Evolutionary conservation across 2,329 filamentous ascomycete species (phyloP).

Genomic region (Dactylellina haptotyla): DNA sequence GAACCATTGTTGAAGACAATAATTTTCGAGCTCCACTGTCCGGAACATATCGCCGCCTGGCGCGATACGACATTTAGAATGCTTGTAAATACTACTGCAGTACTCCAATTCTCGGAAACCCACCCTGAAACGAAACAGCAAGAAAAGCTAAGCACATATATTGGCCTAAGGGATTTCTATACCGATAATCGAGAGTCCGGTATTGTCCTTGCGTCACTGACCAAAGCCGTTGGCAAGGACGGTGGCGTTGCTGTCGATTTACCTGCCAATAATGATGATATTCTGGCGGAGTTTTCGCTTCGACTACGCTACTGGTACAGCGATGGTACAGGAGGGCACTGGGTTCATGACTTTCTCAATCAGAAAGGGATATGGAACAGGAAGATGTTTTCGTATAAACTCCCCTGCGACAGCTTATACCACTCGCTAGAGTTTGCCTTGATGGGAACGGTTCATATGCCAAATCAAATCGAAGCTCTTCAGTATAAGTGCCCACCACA

Average conservation of each 20-base stretch:
- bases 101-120: conserved; percentile 48
- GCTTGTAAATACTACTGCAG: conserved; percentile 54
- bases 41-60: conserved; percentile 54
- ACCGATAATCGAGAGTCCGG: conserved; percentile 13
- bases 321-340: conserved; percentile 53
- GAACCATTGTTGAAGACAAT: conserved; percentile 18
- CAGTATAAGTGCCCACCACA: conserved; percentile 65
- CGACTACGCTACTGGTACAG: conserved; percentile 61
- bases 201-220: conserved; percentile 60
- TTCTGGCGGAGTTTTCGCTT: conserved; percentile 66
- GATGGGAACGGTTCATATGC: conserved; percentile 56
- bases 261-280: conserved; percentile 58
- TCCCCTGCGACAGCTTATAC: conserved; percentile 59
- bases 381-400: conserved; percentile 62
- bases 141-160: conserved; percentile 27
- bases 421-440: conserved; percentile 57
- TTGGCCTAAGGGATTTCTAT: conserved; percentile 34
- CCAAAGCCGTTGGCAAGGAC: conserved; percentile 61
- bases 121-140: conserved; percentile 21
- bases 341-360: conserved; percentile 54
- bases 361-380: conserved; percentile 39
- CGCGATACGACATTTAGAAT: conserved; percentile 54
- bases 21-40: conserved; percentile 55
- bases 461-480: conserved; percentile 68
- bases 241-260: conserved; percentile 60